Conservation (phyloP, 768 basidiomycete genomes). For the Boletus rubescentipes region DNA sequence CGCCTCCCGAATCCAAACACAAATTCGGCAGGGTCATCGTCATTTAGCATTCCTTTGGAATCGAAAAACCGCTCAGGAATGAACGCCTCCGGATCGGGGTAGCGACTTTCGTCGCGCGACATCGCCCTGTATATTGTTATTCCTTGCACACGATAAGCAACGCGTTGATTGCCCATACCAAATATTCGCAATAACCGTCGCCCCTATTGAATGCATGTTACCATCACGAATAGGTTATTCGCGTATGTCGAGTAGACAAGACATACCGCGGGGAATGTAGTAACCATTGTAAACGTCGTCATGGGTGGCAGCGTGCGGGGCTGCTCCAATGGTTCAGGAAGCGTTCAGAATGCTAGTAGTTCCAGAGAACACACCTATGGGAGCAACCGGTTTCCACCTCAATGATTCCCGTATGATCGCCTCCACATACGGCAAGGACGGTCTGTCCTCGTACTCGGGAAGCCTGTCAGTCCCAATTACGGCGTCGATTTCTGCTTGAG, state of each 20-base stretch:
- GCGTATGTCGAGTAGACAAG: background rate
- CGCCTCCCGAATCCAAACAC: background rate
- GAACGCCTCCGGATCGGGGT: background rate
- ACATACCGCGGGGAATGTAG: slow-evolving; percentile 4
- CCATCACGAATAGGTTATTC: too few relatives aligned
- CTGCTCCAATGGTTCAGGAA: background rate
- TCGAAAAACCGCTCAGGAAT: background rate
- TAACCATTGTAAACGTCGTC: slow-evolving; percentile 5
- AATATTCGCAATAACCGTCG: slow-evolving; percentile 1
- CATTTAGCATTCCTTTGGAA: background rate
- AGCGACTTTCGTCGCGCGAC: background rate
- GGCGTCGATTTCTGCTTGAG: slow-evolving; percentile 2
- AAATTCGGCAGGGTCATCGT: background rate
- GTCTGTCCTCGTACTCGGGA: slow-evolving; percentile 7
- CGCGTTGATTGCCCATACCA: slow-evolving; percentile 1
- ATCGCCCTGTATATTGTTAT: background rate
- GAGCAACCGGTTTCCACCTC: slow-evolving; percentile 5
- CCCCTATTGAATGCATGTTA: background rate
- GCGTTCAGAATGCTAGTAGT: background rate
- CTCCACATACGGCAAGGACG: slow-evolving; percentile 1
- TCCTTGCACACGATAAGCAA: too few relatives aligned
- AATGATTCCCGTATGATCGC: background rate
- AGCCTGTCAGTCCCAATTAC: background rate
- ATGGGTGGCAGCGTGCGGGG: background rate
- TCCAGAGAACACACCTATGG: background rate